phyloP scores from a whole-genome alignment of 768 basidiomycete genomes.

The Pleurotus ostreatus region DNA sequence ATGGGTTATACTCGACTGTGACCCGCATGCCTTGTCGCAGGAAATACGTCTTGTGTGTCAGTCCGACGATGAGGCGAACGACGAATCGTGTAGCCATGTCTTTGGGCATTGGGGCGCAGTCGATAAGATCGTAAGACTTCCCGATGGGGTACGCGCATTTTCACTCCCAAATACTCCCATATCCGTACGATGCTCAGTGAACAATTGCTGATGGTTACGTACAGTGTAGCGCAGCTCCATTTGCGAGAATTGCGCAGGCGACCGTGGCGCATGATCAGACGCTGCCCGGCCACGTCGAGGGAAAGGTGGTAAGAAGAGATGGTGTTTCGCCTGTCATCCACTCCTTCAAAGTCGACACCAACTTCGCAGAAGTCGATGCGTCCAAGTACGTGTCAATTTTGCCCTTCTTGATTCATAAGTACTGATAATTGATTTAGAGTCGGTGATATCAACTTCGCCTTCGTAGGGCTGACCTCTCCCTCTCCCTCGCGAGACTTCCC shows the following conservation, averaged over 20 bases:
- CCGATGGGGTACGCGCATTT: not conserved
- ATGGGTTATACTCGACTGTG: not conserved
- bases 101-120: not conserved
- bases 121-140: not conserved
- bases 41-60: not conserved
- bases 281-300: slow-evolving; percentile 20
- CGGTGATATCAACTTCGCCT: slow-evolving; percentile 7
- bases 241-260: slow-evolving; percentile 27
- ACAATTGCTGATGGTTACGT: not conserved
- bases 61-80: not conserved
- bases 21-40: not conserved
- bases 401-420: slow-evolving; percentile 1
- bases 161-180: too few relatives aligned
- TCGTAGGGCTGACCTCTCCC: slow-evolving; percentile 10
- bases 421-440: not conserved
- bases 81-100: not conserved
- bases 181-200: not conserved
- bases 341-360: slow-evolving; percentile 28
- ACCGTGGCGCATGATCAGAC: slow-evolving; percentile 33
- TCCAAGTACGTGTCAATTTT: slow-evolving; percentile 10
- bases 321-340: slow-evolving; percentile 22
- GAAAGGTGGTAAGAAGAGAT: slow-evolving; percentile 20
- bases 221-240: slow-evolving; percentile 12
- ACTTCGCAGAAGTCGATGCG: slow-evolving; percentile 25
- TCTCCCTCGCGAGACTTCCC: too few relatives aligned